These are phyloP conservation scores for Phytophthora agathidicida DNA, from an alignment of 352 stramenopile species.

Conservation along the genomic window DNA sequence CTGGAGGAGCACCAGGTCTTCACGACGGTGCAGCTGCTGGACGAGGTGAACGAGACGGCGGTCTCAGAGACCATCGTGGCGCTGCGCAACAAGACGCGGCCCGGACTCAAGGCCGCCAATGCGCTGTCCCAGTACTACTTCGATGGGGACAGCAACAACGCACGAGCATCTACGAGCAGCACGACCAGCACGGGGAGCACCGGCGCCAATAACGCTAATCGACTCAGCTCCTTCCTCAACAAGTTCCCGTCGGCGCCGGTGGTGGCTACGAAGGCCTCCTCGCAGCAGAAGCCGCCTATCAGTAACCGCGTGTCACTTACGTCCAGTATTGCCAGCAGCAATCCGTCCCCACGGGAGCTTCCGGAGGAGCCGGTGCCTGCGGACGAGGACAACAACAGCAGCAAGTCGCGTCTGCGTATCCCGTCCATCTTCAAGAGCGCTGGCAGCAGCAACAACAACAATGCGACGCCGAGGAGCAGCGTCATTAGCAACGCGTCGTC, in stretches of 20 bases:
- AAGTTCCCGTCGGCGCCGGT: conserved; percentile 56
- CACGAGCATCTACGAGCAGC: conserved; percentile 25
- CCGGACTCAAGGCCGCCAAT: conserved; percentile 29
- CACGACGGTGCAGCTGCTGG: conserved; percentile 79
- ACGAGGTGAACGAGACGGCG: conserved; percentile 74
- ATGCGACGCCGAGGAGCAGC: conserved; percentile 34
- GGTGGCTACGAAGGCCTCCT: conserved; percentile 26
- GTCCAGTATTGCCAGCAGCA: conserved; percentile 43
- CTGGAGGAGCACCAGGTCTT: conserved; percentile 81
- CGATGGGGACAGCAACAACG: conserved; percentile 22
- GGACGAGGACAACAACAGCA: conserved; percentile 27
- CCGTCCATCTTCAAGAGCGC: conserved; percentile 61
- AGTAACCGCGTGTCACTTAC: conserved; percentile 32
- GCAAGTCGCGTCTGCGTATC: conserved; percentile 53
- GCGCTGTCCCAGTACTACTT: conserved; percentile 42
- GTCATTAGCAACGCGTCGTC: conserved; percentile 43
- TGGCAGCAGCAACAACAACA: conserved; percentile 11
- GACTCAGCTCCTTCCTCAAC: conserved; percentile 69
- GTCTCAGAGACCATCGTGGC: conserved; percentile 67
- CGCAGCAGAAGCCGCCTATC: conserved; percentile 26
- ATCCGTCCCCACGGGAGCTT: conserved; percentile 24
- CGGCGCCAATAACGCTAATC: conserved; percentile 44
- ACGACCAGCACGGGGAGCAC: conserved; percentile 24
- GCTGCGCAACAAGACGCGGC: conserved; percentile 63
- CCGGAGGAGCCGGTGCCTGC: conserved; percentile 35